A percentile compares a stretch with the other conserved stretches of the same genome.
Conservation (phyloP, 2,329 filamentous ascomycete species). For the Venturia carpophila region DNA sequence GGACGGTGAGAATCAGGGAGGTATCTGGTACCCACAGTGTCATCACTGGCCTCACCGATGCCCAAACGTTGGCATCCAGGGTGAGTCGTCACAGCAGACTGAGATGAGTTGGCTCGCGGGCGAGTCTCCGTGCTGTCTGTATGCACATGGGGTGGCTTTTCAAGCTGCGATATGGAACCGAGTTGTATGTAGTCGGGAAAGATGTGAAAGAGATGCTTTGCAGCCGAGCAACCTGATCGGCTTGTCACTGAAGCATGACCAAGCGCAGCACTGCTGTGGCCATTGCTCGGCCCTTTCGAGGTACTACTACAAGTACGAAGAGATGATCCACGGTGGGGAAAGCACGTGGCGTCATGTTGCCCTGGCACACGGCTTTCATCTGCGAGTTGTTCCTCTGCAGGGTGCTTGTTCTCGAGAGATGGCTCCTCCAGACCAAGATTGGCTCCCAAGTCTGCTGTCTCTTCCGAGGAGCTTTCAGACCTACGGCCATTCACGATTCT, state of each 20-base stretch:
- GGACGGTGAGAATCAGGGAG: background rate
- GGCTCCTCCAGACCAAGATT: background rate
- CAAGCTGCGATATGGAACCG: background rate
- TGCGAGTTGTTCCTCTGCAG: background rate
- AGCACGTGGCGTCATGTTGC: background rate
- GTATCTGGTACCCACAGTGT: background rate
- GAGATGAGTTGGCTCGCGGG: background rate
- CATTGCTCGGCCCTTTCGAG: background rate
- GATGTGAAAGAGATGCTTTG: constrained; percentile 5
- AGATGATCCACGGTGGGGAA: background rate
- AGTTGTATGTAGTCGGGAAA: constrained; percentile 10
- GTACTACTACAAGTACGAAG: too few relatives aligned
- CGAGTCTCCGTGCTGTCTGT: background rate
- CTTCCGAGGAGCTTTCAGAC: background rate
- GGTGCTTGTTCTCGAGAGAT: background rate
- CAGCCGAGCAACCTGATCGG: background rate
- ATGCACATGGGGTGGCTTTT: background rate
- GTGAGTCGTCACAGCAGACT: background rate
- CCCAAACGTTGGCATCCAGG: background rate
- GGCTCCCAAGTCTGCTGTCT: background rate
- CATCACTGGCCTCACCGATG: background rate
- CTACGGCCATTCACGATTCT: background rate
- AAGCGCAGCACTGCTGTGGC: background rate
- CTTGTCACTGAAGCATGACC: background rate
- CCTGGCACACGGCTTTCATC: background rate